phyloP scores from a whole-genome alignment of 2,329 filamentous ascomycete species.

The Monosporascus sp. region DNA sequence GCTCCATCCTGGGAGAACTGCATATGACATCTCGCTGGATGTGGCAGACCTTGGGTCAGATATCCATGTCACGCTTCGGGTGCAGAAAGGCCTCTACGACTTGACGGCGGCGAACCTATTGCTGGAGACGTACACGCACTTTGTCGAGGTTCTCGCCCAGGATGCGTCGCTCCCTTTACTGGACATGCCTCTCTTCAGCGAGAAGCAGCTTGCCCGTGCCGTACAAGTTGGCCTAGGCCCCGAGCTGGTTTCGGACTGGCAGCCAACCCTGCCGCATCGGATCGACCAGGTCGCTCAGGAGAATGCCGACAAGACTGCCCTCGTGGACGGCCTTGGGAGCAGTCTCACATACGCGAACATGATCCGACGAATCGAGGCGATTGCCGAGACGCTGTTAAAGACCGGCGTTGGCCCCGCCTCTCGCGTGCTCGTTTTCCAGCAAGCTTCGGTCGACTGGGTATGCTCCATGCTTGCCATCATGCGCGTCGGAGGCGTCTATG shows the following conservation, averaged over 20 bases:
- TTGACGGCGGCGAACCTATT: constrained; percentile 1
- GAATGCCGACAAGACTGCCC: constrained; percentile 2
- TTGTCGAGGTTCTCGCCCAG: too few relatives aligned
- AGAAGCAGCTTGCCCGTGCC: too few relatives aligned
- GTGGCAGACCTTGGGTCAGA: too few relatives aligned
- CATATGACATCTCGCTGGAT: constrained; percentile 20
- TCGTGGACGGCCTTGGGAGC: constrained; percentile 6
- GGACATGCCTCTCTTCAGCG: too few relatives aligned
- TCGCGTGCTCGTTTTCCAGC: background rate
- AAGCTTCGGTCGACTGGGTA: constrained; percentile 4
- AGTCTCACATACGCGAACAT: constrained; percentile 29
- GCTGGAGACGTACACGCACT: too few relatives aligned
- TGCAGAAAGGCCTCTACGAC: constrained; percentile 16
- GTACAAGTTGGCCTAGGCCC: too few relatives aligned
- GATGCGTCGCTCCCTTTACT: too few relatives aligned
- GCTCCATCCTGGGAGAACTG: constrained; percentile 7
- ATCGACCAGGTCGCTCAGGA: constrained; percentile 7
- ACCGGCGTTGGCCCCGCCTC: constrained; percentile 9
- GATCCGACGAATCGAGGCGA: constrained; percentile 22
- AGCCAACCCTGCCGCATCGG: constrained; percentile 7
- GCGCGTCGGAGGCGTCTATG: constrained; percentile 20
- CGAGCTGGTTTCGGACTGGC: too few relatives aligned
- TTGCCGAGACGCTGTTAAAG: constrained; percentile 24
- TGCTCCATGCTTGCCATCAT: constrained; percentile 11
- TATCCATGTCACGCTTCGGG: too few relatives aligned